phyloP scores from a whole-genome alignment of 129 eudicot species.

The Pittosporum tobira region DNA sequence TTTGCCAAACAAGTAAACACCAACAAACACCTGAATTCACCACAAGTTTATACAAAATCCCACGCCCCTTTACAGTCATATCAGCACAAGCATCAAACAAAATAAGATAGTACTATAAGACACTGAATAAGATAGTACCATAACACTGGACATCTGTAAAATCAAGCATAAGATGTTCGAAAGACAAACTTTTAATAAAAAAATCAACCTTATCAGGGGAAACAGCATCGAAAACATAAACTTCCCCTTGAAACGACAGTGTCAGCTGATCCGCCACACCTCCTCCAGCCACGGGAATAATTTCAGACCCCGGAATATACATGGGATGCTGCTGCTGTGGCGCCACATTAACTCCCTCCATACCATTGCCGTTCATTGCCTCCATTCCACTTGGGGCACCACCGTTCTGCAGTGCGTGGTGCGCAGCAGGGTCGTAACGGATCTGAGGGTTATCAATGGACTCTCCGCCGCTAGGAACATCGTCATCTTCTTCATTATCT shows the following conservation, averaged over 20 bases:
- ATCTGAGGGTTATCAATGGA: slow-evolving; percentile 52
- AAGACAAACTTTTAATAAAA: background rate
- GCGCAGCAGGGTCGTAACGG: slow-evolving; percentile 36
- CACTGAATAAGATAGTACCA: no score
- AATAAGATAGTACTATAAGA: no score
- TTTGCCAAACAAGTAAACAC: background rate
- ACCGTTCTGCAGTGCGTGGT: slow-evolving; percentile 6
- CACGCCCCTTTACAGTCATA: no score
- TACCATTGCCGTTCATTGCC: slow-evolving; percentile 20
- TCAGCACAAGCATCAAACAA: background rate
- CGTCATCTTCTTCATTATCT: slow-evolving; percentile 50
- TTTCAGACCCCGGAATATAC: slow-evolving; percentile 9
- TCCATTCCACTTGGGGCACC: slow-evolving; percentile 25
- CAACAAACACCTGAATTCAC: background rate
- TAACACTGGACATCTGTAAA: background rate
- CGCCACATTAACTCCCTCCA: slow-evolving; percentile 19
- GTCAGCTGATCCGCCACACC: slow-evolving; percentile 14
- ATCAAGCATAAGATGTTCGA: background rate
- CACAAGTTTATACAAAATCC: no score
- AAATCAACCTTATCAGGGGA: slow-evolving; percentile 10
- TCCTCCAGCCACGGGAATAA: slow-evolving; percentile 5
- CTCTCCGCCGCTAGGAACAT: slow-evolving; percentile 38
- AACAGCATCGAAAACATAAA: slow-evolving; percentile 12
- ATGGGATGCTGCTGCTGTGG: slow-evolving; percentile 18
- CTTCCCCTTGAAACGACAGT: slow-evolving; percentile 9